A percentile compares a stretch with the other conserved stretches of the same genome.
Conservation (phyloP, 805 yeast species). For the Saccharomyces cerevisiae region DNA sequence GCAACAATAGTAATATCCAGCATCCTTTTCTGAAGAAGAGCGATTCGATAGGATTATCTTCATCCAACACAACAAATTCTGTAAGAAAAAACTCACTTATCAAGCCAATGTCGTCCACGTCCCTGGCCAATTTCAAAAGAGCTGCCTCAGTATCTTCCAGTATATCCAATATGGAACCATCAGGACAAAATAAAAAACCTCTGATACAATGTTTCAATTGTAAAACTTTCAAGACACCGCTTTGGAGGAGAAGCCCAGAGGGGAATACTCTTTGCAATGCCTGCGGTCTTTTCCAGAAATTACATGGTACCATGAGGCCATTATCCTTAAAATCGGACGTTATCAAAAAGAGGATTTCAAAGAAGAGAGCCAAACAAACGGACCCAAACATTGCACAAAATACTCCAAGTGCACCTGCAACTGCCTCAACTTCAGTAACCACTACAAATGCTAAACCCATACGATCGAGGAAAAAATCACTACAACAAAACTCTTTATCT, state of each 20-base stretch:
- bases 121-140: conserved; percentile 23
- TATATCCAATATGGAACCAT: conserved; percentile 1
- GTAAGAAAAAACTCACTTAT: conserved; percentile 23
- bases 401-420: background rate
- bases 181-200: conserved; percentile 18
- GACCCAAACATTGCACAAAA: conserved; percentile 4
- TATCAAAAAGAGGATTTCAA: conserved; percentile 63
- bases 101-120: conserved; percentile 24
- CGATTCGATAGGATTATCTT: background rate
- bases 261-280: conserved; percentile 94
- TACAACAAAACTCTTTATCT: background rate
- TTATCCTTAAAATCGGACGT: conserved; percentile 85
- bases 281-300: conserved; percentile 83
- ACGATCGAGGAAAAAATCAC: background rate
- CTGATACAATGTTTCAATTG: conserved; percentile 71
- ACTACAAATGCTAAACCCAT: background rate
- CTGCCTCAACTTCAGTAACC: background rate
- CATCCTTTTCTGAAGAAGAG: background rate
- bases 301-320: conserved; percentile 94
- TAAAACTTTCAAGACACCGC: conserved; percentile 83
- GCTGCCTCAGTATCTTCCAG: conserved; percentile 12
- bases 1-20: background rate
- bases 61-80: conserved; percentile 17
- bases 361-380: conserved; percentile 46
- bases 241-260: conserved; percentile 89